Base-by-base conservation (phyloP, 768 basidiomycete species). In the Galerina marginata region DNA sequence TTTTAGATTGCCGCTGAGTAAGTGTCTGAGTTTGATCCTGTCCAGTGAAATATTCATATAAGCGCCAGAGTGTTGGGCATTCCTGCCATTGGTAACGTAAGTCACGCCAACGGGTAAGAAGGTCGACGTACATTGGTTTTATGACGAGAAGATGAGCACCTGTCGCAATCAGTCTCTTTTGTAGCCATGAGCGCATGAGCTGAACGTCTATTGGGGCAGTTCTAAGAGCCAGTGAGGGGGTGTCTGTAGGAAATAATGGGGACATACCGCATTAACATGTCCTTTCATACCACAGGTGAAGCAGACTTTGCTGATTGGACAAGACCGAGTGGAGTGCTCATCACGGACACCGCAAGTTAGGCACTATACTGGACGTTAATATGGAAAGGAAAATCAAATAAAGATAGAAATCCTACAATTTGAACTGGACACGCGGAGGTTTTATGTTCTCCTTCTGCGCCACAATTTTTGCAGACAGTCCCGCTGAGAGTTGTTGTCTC, bases 281-380 rank as follows among this genome's bases (percentile, higher is more conserved):
- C 92, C 92, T 69, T 90, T 91, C 90, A 92, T 91, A 14, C 90
- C 90, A 65, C 92, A 94, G 3, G 79, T 82, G 67, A 86, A 93
- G 67, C 92, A 94, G 0, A 83, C 86, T 72, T 93, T 93, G 73
- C 86, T 87, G 61, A 92, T 89, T 2, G 92, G 91, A 73, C 92
- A 94, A 52, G 86, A 85, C 42, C 87, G 80, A 15, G 92, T 92
- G 3, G 81, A 77, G 72, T 94, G 92, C 61, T 93, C 92, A 66
- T 93, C 84, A 51, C 88, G 85, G 33, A 82, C 90, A 58, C 92
- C 92, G 68, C 92, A 94, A 25, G 89, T 92, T 58, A 90, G 71
- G 69, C 92, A 94, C 92, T 93, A 25, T 59, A 29, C 38, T 33
- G 50, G 46, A 52, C 52, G 37, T 56, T 38, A 48, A 48, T 36